Evolutionary conservation across 2,329 filamentous ascomycete species (phyloP), one percentile per base, ranked within the genome.

Genomic region (Raffaelea deltoideospora): DNA sequence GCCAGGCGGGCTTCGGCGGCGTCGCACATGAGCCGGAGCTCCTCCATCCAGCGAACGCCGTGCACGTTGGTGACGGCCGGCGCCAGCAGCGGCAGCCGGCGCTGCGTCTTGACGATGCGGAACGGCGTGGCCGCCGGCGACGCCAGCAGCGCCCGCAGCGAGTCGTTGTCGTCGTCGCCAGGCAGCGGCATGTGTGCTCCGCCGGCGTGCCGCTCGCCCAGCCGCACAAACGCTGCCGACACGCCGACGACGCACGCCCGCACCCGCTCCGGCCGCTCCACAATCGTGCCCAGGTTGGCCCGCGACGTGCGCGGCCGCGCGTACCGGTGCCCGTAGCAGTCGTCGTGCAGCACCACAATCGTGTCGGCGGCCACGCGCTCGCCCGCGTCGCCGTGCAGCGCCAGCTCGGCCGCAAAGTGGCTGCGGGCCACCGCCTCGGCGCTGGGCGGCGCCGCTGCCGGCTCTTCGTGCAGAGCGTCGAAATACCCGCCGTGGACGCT

Each of bases 301-400:
- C 79, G 79, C 18, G 75, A 79, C 1, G 85, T 79, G 47, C 81
- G 78, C 4, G 85, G 85, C 31, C 90, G 72, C 10, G 87, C 84
- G 56, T 77, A 98, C 18, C 86, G 78, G 59, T 98, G 90, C 19
- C 88, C 87, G 53, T 96, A 98, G 57, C 88, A 94, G 37, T 81
- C 78, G 59, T 98, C 90, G 49, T 96, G 86, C 2, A 98, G 62
- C 22, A 98, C 69, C 33, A 96, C 86, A 5, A 92, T 59, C 0
- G 85, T 85, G 41, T 86, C 64, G 10, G 69, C 57, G 3, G 29
- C 17, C 3, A 51, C 50, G 23, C 13, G 20, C 21, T 43, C 33
- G 31, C 26, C 19, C 11, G 30, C 23, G 20, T 31, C 37, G 27
- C 20, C 61, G 48, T 84, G 77, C 7, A 66, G 56, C 14, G 71